Evolutionary conservation across 2,329 filamentous ascomycete species (phyloP).

Genomic region (Bipolaris sorokiniana): DNA sequence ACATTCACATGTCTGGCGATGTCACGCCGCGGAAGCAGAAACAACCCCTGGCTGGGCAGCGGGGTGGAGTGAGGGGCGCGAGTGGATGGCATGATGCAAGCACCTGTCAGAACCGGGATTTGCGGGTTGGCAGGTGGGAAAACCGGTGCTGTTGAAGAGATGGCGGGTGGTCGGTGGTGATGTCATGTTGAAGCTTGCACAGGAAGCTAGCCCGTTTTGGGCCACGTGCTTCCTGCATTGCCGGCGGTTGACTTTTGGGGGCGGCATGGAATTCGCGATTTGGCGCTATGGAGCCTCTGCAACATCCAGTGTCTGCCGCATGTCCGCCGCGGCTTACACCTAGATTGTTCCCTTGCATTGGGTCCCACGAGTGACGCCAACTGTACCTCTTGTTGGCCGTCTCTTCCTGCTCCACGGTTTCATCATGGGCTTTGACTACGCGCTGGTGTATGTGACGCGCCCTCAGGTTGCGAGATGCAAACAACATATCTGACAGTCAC

Average conservation of each 20-base stretch:
- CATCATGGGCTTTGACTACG: constrained; percentile 66
- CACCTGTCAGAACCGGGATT: neutral
- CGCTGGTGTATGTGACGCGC: constrained; percentile 61
- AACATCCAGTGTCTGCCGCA: constrained; percentile 19
- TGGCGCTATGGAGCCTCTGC: constrained; percentile 13
- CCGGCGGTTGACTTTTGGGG: constrained; percentile 5
- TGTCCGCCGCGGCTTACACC: constrained; percentile 25
- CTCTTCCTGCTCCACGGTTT: constrained; percentile 9
- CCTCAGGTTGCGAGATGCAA: constrained; percentile 3
- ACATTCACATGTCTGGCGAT: constrained; percentile 12
- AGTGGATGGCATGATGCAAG: constrained; percentile 20
- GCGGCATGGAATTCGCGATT: constrained; percentile 5
- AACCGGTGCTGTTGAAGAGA: constrained; percentile 8
- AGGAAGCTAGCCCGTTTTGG: constrained; percentile 19
- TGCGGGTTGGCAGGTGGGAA: neutral
- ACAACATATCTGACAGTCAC: constrained; percentile 20
- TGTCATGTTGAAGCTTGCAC: constrained; percentile 33
- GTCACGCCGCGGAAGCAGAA: neutral
- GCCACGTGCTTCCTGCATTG: constrained; percentile 13
- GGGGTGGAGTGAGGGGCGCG: neutral
- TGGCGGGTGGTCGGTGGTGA: constrained; percentile 31
- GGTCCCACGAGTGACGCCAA: constrained; percentile 17
- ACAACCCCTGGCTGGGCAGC: neutral
- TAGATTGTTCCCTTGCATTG: constrained; percentile 29
- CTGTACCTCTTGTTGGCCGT: constrained; percentile 23